Evolutionary conservation across 371 early-diverging fungal genomes (phyloP), one percentile per base, ranked within the genome.

Genomic region (Zychaea mexicana): DNA sequence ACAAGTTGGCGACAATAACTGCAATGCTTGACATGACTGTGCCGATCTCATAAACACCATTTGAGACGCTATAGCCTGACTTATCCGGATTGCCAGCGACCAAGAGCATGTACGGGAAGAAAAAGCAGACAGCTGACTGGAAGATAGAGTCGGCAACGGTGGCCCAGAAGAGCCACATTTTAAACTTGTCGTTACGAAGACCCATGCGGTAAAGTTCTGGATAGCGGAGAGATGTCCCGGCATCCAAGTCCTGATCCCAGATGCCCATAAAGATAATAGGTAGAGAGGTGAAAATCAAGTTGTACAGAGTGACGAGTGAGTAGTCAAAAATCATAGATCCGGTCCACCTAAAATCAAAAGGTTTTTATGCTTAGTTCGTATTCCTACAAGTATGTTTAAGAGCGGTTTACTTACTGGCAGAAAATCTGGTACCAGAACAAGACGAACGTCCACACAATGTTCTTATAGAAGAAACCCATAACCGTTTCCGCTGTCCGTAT

Each of bases 211-310:
- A 96, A 4, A 96, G 84, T 67, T 93, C 88, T 7, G 98, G 96
- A 62, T 94, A 89, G 17, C 83, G 79, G 59, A 93, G 70, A 5
- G 93, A 88, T 0, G 87, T 80, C 27, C 82, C 74, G 7, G 88
- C 90, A 61, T 89, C 85, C 33, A 97, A 71, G 70, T 96, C 97
- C 75, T 94, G 96, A 75, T 98, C 98, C 81, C 96, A 92, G 15
- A 92, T 90, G 52, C 96, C 81, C 69, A 88, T 79, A 28, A 90
- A 75, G 52, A 82, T 78, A 32, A 79, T 83, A 0, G 94, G 92
- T 33, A 92, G 70, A 3, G 86, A 83, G 4, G 93, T 92, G 66
- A 92, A 94, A n/a, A 90, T 71, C 67, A 92, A 72, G 61, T 94
- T 93, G 76, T 89, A 94, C 54, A 92, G 74, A 28, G 89, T 79